Evolutionary conservation across 768 basidiomycete genomes (phyloP).

Genomic region (Mycena vulgaris): DNA sequence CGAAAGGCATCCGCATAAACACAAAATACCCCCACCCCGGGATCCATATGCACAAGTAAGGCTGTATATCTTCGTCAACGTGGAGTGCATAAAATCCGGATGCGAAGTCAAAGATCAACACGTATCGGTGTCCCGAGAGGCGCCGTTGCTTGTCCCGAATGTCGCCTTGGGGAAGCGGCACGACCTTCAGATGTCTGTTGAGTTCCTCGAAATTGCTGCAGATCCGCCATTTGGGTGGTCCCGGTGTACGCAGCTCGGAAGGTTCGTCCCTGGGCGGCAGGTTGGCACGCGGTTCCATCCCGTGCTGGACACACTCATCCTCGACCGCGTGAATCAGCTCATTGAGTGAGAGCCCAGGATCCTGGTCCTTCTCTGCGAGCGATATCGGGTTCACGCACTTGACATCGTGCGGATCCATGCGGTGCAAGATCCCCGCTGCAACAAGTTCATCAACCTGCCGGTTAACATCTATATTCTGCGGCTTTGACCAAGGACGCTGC

Average conservation of each 20-base stretch:
- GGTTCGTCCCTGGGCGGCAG: not conserved
- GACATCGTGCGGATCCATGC: too few species aligned
- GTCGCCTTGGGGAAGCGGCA: constrained; percentile 49
- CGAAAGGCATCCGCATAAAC: too few species aligned
- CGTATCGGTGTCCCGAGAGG: too few species aligned
- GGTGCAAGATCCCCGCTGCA: not conserved
- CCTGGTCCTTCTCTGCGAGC: constrained; percentile 3
- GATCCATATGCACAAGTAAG: too few species aligned
- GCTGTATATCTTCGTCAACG: too few species aligned
- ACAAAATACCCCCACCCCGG: too few species aligned
- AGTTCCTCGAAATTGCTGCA: constrained; percentile 57
- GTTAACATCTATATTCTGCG: constrained; percentile 5
- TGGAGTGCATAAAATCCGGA: too few species aligned
- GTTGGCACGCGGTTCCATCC: not conserved
- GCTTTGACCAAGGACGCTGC: not conserved
- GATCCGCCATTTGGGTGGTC: constrained; percentile 47
- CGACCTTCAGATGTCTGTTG: constrained; percentile 47
- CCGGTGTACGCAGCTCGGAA: not conserved
- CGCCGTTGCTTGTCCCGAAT: too few species aligned
- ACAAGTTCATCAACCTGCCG: not conserved
- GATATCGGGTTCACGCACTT: constrained; percentile 9
- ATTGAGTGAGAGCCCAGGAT: not conserved
- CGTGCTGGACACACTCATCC: not conserved
- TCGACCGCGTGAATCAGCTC: not conserved
- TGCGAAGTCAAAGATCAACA: too few species aligned